Evolutionary conservation across 176 grass and related monocot genomes (phyloP), one percentile per base, ranked within the genome.

Genomic region (Lolium rigidum): DNA sequence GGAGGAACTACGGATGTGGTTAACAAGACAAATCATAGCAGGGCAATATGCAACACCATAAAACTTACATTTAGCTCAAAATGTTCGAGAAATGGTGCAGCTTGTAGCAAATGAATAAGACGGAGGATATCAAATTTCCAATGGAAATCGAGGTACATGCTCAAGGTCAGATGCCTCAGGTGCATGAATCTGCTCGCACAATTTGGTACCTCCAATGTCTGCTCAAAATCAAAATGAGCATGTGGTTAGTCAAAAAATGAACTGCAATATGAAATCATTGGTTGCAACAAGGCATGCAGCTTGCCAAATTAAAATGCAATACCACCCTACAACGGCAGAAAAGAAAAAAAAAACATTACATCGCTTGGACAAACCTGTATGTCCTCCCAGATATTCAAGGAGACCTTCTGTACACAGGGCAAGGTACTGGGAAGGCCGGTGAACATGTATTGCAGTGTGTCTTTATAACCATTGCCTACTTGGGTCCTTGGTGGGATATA

Each of bases 61-160:
- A 64, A 62, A 64, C 61, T 64, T 64, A 64, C 61, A 64, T 28
- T 64, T 31, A 64, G 61, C 25, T 64, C 61, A 64, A 64, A 64
- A 64, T 64, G 12, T 64, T 64, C 61, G 4, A 64, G 61, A 28
- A 28, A 64, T 31, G 61, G 61, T 21, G 61, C 61, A 64, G 61
- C 61, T 64, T 28, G 61, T 64, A 64, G 61, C 61, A 64, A 64
- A 28, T 64, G 24, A 64, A 64, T 10, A 64, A 64, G 24, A 21
- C 61, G 61, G 24, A 64, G 61, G 61, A 64, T 28, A 31, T 64
- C 61, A 64, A 64, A 15, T 64, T 63, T 63, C 60, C 60, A 26
- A 5, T 14, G 10, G 9, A 5, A 13, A 0, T 10, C 12, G 60
- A 63, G 22, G 60, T 63, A 26, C 60, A 63, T 63, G 60, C 60